Percentiles rank a stretch among this genome's conserved stretches.
These are phyloP conservation scores for Candida sakaeoensis DNA, from an alignment of 805 yeast species.

Conservation along the genomic window DNA sequence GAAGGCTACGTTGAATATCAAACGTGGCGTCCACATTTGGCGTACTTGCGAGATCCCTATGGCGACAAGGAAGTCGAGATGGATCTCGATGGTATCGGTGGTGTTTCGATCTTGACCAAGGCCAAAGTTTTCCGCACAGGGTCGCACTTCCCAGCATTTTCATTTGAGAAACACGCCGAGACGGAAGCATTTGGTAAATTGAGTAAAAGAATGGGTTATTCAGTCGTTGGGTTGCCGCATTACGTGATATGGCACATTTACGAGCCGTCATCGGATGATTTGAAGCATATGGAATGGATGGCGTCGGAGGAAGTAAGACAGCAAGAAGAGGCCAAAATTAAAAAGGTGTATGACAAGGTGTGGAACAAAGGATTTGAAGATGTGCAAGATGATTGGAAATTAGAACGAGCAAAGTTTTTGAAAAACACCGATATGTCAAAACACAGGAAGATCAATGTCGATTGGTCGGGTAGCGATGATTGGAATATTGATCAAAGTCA, in stretches of 20 bases:
- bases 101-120: constrained; percentile 86
- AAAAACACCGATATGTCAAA: constrained; percentile 68
- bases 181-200: constrained; percentile 96
- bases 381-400: constrained; percentile 67
- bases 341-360: constrained; percentile 61
- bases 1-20: constrained; percentile 98
- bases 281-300: constrained; percentile 82
- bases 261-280: constrained; percentile 92
- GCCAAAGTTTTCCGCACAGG: constrained; percentile 86
- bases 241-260: constrained; percentile 96
- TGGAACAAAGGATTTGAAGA: constrained; percentile 80
- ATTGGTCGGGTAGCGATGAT: constrained; percentile 66
- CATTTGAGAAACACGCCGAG: constrained; percentile 94
- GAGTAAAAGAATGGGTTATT: constrained; percentile 79
- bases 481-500: constrained; percentile 26
- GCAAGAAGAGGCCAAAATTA: constrained; percentile 58
- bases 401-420: constrained; percentile 66
- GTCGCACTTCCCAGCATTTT: constrained; percentile 93
- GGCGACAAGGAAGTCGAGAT: constrained; percentile 93
- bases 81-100: constrained; percentile 96
- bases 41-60: constrained; percentile 89
- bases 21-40: constrained; percentile 97
- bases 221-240: constrained; percentile 88
- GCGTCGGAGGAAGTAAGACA: constrained; percentile 72
- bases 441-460: constrained; percentile 50